Base-by-base conservation (phyloP, 441 rosid genomes). In the Populus tomentosa region DNA sequence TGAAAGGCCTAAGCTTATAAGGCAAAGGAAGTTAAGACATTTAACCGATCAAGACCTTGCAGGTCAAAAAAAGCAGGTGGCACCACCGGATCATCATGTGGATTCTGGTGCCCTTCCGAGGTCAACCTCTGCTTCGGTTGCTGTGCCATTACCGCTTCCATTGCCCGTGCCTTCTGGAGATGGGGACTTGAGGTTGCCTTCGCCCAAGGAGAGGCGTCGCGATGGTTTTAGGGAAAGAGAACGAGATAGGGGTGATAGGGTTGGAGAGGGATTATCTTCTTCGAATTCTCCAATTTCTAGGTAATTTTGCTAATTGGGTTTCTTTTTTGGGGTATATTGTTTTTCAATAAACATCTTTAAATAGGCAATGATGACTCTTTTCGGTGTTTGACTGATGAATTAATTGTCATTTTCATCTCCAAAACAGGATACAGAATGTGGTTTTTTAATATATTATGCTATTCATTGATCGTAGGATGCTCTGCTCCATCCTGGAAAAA, bases 101-200 rank as follows among this genome's bases (percentile, higher is more conserved):
- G 46, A 30, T 35, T 68, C 40, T 35, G 21, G 16, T 67, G 10
- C 40, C n/a, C 8, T 67, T 33, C 9, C 66, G 23, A n/a, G 67
- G 67, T 63, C 67, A 23, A 10, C 26, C 10, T 63, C 67, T 23
- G 13, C 26, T 63, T 61, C 78, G 20, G 66, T 70, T 42, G 86
- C 90, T 9, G 63, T 87, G 67, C 92, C 92, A 1, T 67, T 90
- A 35, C 94, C 94, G 63, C 78, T 86, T 1, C 92, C 94, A 16
- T 42, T 87, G 42, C 89, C 89, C 2, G 46, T 35, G 67, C 46
- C 87, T 40, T 38, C 66, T 61, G 75, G 82, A 69, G 80, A 82
- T 32, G 88, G 77, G 5, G 88, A 85, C 32, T 71, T 75, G 62
- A 73, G 83, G 70, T 69, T 69, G 70, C 72, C 73, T 7, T 77